These are phyloP conservation scores for Tulasnella calospora DNA, from an alignment of 768 basidiomycete species.

Conservation along the genomic window DNA sequence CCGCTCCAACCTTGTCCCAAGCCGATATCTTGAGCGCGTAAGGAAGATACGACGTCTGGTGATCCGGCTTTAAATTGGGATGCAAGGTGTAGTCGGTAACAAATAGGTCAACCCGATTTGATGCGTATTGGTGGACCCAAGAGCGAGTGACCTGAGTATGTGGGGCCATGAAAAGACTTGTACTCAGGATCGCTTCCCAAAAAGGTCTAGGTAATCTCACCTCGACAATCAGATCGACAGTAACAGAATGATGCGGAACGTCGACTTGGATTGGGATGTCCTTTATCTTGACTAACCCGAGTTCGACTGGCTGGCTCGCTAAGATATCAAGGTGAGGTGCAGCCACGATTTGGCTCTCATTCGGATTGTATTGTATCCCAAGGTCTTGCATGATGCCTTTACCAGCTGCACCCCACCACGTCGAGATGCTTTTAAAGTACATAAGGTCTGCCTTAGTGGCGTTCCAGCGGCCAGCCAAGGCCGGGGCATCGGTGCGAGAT, in stretches of 20 bases:
- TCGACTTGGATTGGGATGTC: neutral
- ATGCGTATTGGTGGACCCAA: neutral
- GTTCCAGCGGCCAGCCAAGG: neutral
- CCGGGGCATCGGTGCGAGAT: neutral
- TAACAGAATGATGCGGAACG: neutral
- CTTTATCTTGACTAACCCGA: neutral
- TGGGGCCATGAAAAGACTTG: neutral
- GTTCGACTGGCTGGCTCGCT: neutral
- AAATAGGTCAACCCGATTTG: neutral
- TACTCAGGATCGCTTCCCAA: neutral
- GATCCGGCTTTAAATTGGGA: neutral
- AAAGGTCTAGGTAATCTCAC: neutral
- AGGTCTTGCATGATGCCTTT: neutral
- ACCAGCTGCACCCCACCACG: neutral
- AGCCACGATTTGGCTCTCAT: neutral
- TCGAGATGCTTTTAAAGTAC: neutral
- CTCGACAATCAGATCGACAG: neutral
- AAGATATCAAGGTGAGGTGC: neutral
- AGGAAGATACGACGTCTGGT: neutral
- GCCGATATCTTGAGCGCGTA: slow-evolving; percentile 7
- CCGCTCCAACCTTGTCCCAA: slow-evolving; percentile 2
- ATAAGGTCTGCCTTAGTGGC: neutral
- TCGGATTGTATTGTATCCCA: neutral
- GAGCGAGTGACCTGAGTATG: neutral
- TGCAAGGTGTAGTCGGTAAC: neutral